These are phyloP conservation scores for Irineochytrium annulatum DNA, from an alignment of 192 early-diverging fungal genomes.

Conservation along the genomic window DNA sequence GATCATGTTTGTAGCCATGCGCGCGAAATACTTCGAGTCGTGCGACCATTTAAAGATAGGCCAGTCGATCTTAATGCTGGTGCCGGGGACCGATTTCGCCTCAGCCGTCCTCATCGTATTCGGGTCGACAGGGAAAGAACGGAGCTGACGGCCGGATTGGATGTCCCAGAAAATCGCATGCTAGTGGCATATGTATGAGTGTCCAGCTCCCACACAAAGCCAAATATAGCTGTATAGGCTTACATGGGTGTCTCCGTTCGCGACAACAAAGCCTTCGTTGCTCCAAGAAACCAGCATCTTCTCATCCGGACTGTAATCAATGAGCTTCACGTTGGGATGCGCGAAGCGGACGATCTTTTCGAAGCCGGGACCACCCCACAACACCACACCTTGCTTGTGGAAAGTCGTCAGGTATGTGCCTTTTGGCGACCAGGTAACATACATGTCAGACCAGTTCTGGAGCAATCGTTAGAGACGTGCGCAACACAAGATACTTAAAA, in stretches of 20 bases:
- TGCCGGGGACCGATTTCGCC: slow-evolving; percentile 20
- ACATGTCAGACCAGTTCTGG: slow-evolving; percentile 92
- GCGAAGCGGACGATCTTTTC: slow-evolving; percentile 86
- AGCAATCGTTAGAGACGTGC: slow-evolving; percentile 16
- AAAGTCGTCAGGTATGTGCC: slow-evolving; percentile 92
- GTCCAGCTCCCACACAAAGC: no score
- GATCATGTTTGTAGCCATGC: slow-evolving; percentile 64
- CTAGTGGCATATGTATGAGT: slow-evolving; percentile 17
- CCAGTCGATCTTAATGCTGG: slow-evolving; percentile 64
- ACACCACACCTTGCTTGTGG: slow-evolving; percentile 87
- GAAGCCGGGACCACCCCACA: slow-evolving; percentile 95
- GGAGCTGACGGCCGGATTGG: slow-evolving; percentile 75
- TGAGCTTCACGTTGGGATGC: slow-evolving; percentile 83
- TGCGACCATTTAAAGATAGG: slow-evolving; percentile 97
- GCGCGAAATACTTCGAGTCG: slow-evolving; percentile 91
- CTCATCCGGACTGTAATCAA: slow-evolving; percentile 95
- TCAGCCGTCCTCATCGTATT: slow-evolving; percentile 44
- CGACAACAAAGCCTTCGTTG: slow-evolving; percentile 73
- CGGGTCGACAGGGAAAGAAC: slow-evolving; percentile 74
- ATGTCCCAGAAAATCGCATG: slow-evolving; percentile 81
- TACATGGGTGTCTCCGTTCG: slow-evolving; percentile 64
- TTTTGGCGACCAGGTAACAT: slow-evolving; percentile 90
- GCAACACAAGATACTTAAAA: slow-evolving; percentile 10
- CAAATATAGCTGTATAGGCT: slow-evolving; percentile 8
- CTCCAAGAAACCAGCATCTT: slow-evolving; percentile 88